Percentiles rank a stretch among this genome's conserved stretches.
Evolutionary conservation across 2,329 filamentous ascomycete species (phyloP).

Genomic region (Neonectria punicea): DNA sequence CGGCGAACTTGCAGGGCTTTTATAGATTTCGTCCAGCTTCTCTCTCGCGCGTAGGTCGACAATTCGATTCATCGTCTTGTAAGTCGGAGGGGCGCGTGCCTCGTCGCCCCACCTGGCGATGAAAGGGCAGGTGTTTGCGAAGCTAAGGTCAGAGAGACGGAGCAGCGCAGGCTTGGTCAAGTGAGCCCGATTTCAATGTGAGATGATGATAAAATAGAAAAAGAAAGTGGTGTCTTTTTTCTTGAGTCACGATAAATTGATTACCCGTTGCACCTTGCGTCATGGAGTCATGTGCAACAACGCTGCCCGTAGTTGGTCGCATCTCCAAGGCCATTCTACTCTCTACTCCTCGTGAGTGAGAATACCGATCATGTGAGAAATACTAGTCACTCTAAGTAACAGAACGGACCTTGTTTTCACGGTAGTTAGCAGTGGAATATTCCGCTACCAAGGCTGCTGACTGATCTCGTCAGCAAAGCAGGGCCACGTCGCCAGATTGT

Average conservation of each 20-base stretch:
- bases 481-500: background rate
- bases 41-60: background rate
- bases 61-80: conserved; percentile 4
- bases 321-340: too few relatives aligned
- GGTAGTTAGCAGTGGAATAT: background rate
- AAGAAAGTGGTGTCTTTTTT: background rate
- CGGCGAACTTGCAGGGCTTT: background rate
- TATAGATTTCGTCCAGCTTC: background rate
- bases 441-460: background rate
- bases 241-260: background rate
- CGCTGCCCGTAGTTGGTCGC: too few relatives aligned
- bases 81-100: conserved; percentile 11
- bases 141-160: conserved; percentile 10
- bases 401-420: background rate
- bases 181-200: background rate
- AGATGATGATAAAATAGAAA: background rate
- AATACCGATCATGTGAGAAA: background rate
- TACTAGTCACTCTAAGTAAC: background rate
- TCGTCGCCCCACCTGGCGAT: conserved; percentile 19
- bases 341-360: background rate
- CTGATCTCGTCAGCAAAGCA: conserved; percentile 3
- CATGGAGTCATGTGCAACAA: background rate
- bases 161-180: background rate
- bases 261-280: background rate
- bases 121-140: conserved; percentile 31